These are phyloP conservation scores for Rhododendron simsii DNA, from an alignment of 148 eudicot genomes.

Conservation along the genomic window DNA sequence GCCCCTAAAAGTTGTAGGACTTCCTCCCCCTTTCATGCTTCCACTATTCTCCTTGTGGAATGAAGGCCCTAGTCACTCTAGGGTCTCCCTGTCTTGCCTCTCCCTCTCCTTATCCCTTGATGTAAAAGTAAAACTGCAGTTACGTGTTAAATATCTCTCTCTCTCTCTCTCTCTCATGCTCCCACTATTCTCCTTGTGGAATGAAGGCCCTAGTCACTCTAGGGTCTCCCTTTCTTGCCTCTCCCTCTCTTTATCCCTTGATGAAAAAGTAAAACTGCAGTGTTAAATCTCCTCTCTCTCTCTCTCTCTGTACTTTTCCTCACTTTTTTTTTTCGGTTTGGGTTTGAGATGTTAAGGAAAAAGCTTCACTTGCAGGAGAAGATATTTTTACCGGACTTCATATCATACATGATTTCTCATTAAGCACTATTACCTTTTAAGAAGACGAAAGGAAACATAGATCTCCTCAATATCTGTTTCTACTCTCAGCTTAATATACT, in stretches of 20 bases:
- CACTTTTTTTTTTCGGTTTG: neutral
- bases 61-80: neutral
- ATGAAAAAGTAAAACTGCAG: neutral
- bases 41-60: neutral
- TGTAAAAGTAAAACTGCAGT: neutral
- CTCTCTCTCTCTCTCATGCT: too few species aligned
- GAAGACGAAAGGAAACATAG: conserved; percentile 60
- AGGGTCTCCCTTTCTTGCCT: neutral
- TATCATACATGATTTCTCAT: neutral
- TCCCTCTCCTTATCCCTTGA: neutral
- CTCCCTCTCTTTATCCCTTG: neutral
- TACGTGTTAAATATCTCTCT: neutral
- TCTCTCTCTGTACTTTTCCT: neutral
- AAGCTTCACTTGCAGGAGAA: conserved; percentile 1
- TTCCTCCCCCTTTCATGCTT: too few species aligned
- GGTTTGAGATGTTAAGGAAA: neutral
- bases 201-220: neutral
- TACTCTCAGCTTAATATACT: conserved; percentile 63
- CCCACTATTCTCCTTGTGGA: neutral
- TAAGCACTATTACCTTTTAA: conserved; percentile 51
- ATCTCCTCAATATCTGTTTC: conserved; percentile 85
- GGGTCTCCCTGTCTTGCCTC: neutral
- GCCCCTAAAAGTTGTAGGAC: neutral
- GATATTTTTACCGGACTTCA: neutral
- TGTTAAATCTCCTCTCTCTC: neutral